A percentile compares a stretch with the other conserved stretches of the same genome.
phyloP scores from a whole-genome alignment of 495 filamentous ascomycete genomes.

The Penicillium macrosclerotiorum region DNA sequence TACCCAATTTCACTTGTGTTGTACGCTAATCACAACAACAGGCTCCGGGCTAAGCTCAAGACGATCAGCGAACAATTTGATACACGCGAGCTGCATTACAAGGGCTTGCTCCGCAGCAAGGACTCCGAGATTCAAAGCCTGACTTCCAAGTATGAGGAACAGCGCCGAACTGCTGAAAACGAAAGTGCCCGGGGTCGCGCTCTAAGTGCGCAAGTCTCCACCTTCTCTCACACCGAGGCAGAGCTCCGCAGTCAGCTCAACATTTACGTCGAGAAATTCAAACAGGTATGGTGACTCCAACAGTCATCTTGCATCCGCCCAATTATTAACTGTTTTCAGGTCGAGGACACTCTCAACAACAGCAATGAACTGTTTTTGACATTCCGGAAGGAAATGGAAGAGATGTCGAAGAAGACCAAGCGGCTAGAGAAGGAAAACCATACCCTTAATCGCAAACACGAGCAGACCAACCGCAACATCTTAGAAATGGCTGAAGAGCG shows the following conservation, averaged over 20 bases:
- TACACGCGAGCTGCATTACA: slow-evolving; percentile 86
- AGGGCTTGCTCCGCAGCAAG: slow-evolving; percentile 84
- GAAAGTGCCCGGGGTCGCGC: slow-evolving; percentile 77
- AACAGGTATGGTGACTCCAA: slow-evolving; percentile 70
- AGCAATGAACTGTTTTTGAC: slow-evolving; percentile 97
- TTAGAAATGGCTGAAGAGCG: slow-evolving; percentile 98
- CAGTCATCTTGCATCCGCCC: slow-evolving; percentile 7
- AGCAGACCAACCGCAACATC: slow-evolving; percentile 91
- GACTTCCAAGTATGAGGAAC: slow-evolving; percentile 79
- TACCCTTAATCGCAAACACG: slow-evolving; percentile 85
- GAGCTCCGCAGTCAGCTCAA: slow-evolving; percentile 94
- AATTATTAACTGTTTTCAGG: slow-evolving; percentile 53
- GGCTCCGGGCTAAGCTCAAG: slow-evolving; percentile 87
- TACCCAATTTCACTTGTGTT: not conserved
- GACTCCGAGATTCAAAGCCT: slow-evolving; percentile 95
- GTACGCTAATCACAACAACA: slow-evolving; percentile 34
- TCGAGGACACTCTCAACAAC: slow-evolving; percentile 98
- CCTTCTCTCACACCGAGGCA: slow-evolving; percentile 93
- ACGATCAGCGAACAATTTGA: slow-evolving; percentile 95
- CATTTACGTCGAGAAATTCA: slow-evolving; percentile 99
- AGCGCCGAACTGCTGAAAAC: slow-evolving; percentile 79
- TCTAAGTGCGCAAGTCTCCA: slow-evolving; percentile 86
- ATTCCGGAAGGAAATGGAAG: slow-evolving; percentile 99
- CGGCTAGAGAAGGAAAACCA: slow-evolving; percentile 95
- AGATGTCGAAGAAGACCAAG: slow-evolving; percentile 99